Evolutionary conservation across 164 flowering plant genomes (phyloP), one percentile per base, ranked within the genome.

Genomic region (Santalum album): DNA sequence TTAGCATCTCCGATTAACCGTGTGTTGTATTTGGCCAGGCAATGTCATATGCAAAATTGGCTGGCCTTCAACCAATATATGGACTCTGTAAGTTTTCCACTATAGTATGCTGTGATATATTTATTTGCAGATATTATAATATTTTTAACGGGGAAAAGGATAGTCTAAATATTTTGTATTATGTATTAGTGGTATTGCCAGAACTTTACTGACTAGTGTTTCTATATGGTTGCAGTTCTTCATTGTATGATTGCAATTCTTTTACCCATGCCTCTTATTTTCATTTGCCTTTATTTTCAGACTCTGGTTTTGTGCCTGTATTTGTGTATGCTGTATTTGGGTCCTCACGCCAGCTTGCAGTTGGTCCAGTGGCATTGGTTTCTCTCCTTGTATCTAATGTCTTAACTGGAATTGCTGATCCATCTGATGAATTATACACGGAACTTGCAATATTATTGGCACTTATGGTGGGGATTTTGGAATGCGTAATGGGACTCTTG

Each of bases 41-140:
- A 26, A 92, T 89, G 99, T 92, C 99, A n/a, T 92, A 92, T 61
- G 99, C 97, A 64, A 92, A 80, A 74, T 70, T 92, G 69, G 97
- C 99, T 60, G 99, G 99, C 49, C 88, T 92, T 54, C 75, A 76
- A 61, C 86, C 97, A 51, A 87, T 92, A 25, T 89, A 90, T 67
- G 99, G 99, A 55, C 96, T 92, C 22, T 92, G 99, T 92, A 80
- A 92, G 96, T 84, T 50, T 6, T 23, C 20, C 16, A 26, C 4
- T 1, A 51, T 11, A 50, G 6, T 17, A 39, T 10, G 18, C 6
- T 18, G 16, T 22, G n/a, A 24, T 1, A 49, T 1, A 51, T 9
- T 18, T 42, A 15, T 9, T 38, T 38, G 42, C 14, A n/a, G n/a
- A n/a, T 38, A 15, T 15, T 10, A 15, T 3, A 38, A 38, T 32